Evolutionary conservation across 2,329 filamentous ascomycete species (phyloP), one percentile per base, ranked within the genome.

Genomic region (Metarhizium guizhouense): DNA sequence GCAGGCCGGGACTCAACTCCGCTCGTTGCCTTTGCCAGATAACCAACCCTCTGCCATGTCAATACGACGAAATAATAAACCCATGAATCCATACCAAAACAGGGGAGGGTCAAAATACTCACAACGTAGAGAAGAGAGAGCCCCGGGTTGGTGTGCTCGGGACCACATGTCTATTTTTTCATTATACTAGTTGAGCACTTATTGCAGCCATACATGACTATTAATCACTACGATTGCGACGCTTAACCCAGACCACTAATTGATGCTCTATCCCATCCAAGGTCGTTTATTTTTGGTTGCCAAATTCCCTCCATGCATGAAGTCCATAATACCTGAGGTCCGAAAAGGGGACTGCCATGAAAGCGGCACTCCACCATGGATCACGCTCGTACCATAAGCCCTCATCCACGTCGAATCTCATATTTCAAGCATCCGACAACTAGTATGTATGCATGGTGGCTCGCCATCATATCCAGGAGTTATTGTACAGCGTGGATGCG

Each of bases 401-500:
- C 32, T 34, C 32, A 16, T 20, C 42, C 18, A 16, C 42, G 18
- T 25, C 18, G n/a, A 7, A 45, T 20, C 7, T 10, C 42, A 25
- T 45, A 20, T 20, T 25, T 25, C 42, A 45, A 25, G 42, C 10
- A 45, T 20, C 54, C 51, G 55, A 34, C 49, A 25, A 38, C 52
- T 52, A 48, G 42, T 43, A 49, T 48, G 53, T 47, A 55, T 48
- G 52, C 40, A 11, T 34, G 30, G 56, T 49, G 45, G 36, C 56
- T 55, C 54, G 36, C 16, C 45, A 50, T 55, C 34, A 50, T 55
- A 51, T 55, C 56, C 47, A 42, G 47, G 40, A 47, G 51, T 54
- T 54, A 55, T 59, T 53, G 50, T 57, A 59, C 58, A 59, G 40
- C 47, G 53, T 53, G 18, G 53, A 40, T 51, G 34, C 47, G 40